phyloP scores from a whole-genome alignment of 1,139 yeast genomes.

The Pichia norvegensis region DNA sequence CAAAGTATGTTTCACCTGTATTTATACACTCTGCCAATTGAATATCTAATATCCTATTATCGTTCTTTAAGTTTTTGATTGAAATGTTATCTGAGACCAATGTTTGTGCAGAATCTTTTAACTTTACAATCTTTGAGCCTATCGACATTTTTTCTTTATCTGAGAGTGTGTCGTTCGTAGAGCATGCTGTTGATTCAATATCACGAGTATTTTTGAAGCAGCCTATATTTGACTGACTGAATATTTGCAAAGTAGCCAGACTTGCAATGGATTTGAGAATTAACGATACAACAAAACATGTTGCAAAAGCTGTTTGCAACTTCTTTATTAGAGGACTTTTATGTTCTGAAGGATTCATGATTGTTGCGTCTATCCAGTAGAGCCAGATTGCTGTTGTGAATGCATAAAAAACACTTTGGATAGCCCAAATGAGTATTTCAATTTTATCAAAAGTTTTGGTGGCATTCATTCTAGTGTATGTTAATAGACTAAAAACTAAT shows the following conservation, averaged over 20 bases:
- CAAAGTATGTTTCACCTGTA: neutral
- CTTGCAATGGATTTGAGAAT: slow-evolving; percentile 2
- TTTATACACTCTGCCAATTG: slow-evolving; percentile 2
- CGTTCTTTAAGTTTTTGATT: neutral
- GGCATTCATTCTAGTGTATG: too few species aligned
- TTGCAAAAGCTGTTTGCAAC: slow-evolving; percentile 6
- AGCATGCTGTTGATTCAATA: neutral
- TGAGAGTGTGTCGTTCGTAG: neutral
- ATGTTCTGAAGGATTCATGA: slow-evolving; percentile 1
- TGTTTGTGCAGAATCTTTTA: slow-evolving; percentile 9
- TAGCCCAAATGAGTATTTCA: neutral
- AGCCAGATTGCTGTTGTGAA: slow-evolving; percentile 7
- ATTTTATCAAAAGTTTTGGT: neutral
- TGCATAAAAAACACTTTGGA: neutral
- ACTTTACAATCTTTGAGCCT: neutral
- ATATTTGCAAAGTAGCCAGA: neutral
- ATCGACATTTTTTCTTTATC: neutral
- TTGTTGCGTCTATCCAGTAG: slow-evolving; percentile 12
- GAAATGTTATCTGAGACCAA: slow-evolving; percentile 3
- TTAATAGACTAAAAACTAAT: too few species aligned
- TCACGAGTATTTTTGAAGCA: too few species aligned
- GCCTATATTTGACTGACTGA: too few species aligned
- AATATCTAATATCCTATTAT: neutral
- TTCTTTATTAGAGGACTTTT: slow-evolving; percentile 2
- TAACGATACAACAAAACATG: slow-evolving; percentile 8